Conservation (phyloP, 441 rosid species). For the Kokia cookei region DNA sequence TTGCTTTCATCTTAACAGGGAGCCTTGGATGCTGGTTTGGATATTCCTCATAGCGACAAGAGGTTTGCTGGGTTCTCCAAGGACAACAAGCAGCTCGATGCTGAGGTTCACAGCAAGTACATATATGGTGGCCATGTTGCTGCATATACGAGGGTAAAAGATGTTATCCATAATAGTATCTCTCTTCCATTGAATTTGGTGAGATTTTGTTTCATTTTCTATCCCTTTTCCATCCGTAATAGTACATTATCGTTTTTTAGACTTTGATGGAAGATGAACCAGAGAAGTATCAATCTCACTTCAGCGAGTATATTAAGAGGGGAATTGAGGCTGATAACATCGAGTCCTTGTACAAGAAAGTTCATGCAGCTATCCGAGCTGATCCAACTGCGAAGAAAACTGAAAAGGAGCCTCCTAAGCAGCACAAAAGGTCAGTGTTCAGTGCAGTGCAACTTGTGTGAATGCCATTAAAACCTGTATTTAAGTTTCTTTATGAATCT, state of each 20-base stretch:
- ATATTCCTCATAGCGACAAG: constrained; percentile 93
- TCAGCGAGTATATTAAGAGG: constrained; percentile 61
- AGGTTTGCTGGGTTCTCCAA: constrained; percentile 84
- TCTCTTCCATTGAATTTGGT: not conserved
- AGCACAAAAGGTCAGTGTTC: constrained; percentile 61
- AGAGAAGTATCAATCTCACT: constrained; percentile 85
- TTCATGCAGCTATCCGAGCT: constrained; percentile 87
- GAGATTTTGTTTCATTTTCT: not conserved
- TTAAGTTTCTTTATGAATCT: not conserved
- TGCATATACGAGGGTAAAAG: constrained; percentile 62
- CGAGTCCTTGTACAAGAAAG: constrained; percentile 73
- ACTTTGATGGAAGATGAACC: constrained; percentile 75
- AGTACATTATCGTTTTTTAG: constrained; percentile 16
- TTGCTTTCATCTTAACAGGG: constrained; percentile 36
- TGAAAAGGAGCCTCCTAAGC: constrained; percentile 51
- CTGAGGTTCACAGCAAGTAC: constrained; percentile 71
- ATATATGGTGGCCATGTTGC: constrained; percentile 83
- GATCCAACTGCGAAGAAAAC: constrained; percentile 69
- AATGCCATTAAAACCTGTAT: not conserved
- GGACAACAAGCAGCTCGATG: constrained; percentile 74
- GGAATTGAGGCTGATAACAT: constrained; percentile 70
- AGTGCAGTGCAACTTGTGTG: not conserved
- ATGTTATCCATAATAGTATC: not conserved
- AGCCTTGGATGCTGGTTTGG: constrained; percentile 88
- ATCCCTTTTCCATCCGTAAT: not conserved